Evolutionary conservation across 2,329 filamentous ascomycete genomes (phyloP).

Genomic region (Drechslera avenae): DNA sequence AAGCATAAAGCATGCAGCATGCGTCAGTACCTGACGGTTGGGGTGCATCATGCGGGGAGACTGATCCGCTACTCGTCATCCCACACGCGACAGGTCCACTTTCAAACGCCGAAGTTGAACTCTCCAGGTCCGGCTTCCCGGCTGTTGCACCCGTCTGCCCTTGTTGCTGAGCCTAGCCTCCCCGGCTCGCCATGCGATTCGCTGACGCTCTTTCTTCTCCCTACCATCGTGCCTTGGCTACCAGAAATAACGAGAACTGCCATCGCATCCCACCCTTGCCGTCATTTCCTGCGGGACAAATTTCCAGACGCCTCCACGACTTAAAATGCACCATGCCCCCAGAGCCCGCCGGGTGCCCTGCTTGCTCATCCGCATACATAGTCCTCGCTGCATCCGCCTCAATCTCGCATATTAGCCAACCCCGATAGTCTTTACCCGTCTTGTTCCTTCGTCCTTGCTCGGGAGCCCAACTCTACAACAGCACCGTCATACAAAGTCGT

Average conservation of each 20-base stretch:
- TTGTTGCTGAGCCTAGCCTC: slow-evolving; percentile 17
- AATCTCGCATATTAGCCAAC: slow-evolving; percentile 34
- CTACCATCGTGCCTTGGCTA: slow-evolving; percentile 39
- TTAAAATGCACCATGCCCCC: slow-evolving; percentile 36
- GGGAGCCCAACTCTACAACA: slow-evolving; percentile 14
- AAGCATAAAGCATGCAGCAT: slow-evolving; percentile 25
- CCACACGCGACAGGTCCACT: slow-evolving; percentile 37
- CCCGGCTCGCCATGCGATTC: slow-evolving; percentile 21
- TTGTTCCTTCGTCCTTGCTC: slow-evolving; percentile 13
- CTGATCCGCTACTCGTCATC: slow-evolving; percentile 35
- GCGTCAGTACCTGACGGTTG: slow-evolving; percentile 40
- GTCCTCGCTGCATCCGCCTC: slow-evolving; percentile 27
- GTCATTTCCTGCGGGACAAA: slow-evolving; percentile 33
- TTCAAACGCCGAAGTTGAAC: slow-evolving; percentile 42
- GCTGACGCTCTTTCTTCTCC: slow-evolving; percentile 29
- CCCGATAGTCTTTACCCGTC: slow-evolving; percentile 5
- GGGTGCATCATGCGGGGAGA: slow-evolving; percentile 42
- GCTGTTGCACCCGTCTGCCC: slow-evolving; percentile 23
- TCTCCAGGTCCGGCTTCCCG: slow-evolving; percentile 19
- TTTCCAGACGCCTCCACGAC: slow-evolving; percentile 26
- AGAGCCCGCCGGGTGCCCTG: slow-evolving; percentile 12
- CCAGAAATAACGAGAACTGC: slow-evolving; percentile 24
- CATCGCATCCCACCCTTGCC: slow-evolving; percentile 41
- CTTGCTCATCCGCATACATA: slow-evolving; percentile 30
- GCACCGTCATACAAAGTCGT: slow-evolving; percentile 9